These are phyloP conservation scores for Spiromastix sp. DNA, from an alignment of 2,329 filamentous ascomycete genomes.

Conservation along the genomic window DNA sequence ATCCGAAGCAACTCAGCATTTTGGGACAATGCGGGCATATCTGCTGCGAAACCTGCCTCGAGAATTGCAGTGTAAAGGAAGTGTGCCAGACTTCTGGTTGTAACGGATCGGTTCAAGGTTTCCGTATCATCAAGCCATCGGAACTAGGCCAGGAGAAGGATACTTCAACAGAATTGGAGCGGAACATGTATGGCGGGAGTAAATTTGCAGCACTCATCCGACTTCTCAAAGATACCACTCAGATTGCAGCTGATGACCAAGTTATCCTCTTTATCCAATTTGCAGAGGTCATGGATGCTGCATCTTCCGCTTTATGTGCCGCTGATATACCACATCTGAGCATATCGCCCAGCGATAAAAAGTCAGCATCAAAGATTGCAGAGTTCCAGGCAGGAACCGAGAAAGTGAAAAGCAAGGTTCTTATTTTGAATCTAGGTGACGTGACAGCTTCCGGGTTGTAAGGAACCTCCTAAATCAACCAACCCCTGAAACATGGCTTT, in stretches of 20 bases:
- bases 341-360: constrained; percentile 24
- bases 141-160: constrained; percentile 24
- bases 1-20: constrained; percentile 27
- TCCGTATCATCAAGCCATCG: constrained; percentile 31
- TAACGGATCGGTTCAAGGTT: constrained; percentile 23
- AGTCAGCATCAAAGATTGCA: constrained; percentile 25
- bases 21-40: constrained; percentile 43
- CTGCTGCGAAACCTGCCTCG: constrained; percentile 35
- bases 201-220: constrained; percentile 40
- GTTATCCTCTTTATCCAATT: constrained; percentile 49
- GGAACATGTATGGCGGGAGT: constrained; percentile 27
- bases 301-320: constrained; percentile 18
- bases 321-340: constrained; percentile 24
- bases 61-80: constrained; percentile 14
- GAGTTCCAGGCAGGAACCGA: constrained; percentile 31
- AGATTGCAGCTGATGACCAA: constrained; percentile 35
- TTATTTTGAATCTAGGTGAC: constrained; percentile 48
- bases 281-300: constrained; percentile 32
- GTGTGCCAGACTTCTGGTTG: constrained; percentile 35
- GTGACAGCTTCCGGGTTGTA: constrained; percentile 51
- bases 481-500: too few species aligned
- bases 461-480: constrained; percentile 17
- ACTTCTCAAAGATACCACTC: constrained; percentile 27
- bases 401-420: constrained; percentile 32
- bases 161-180: constrained; percentile 11